phyloP scores from a whole-genome alignment of 2,329 filamentous ascomycete genomes.

The Cytospora paraplurivora region DNA sequence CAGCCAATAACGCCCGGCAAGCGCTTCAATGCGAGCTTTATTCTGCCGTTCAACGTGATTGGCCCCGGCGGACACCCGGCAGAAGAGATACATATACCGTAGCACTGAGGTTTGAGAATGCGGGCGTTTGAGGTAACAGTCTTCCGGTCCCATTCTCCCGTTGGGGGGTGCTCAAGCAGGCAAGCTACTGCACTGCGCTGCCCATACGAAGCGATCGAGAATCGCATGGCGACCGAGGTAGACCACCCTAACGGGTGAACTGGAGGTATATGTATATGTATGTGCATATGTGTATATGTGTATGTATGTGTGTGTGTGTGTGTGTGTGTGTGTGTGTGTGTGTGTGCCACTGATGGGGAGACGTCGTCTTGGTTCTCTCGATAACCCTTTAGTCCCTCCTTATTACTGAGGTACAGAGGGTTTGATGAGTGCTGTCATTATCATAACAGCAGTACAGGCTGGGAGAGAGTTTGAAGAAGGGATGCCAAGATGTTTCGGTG shows the following conservation, averaged over 20 bases:
- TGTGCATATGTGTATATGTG: too few relatives aligned
- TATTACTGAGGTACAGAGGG: neutral
- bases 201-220: neutral
- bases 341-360: too few relatives aligned
- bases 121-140: neutral
- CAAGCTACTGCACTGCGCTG: neutral
- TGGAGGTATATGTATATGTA: neutral
- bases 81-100: neutral
- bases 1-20: slow-evolving; percentile 2
- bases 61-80: neutral
- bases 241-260: neutral
- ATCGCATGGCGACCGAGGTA: neutral
- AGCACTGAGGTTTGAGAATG: neutral
- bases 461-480: neutral
- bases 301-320: too few relatives aligned
- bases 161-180: neutral
- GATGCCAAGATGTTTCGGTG: neutral
- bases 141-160: neutral
- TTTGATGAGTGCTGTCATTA: neutral
- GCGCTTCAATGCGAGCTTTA: slow-evolving; percentile 11
- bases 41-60: neutral
- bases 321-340: too few relatives aligned
- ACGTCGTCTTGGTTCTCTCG: too few relatives aligned
- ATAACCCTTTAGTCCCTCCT: too few relatives aligned
- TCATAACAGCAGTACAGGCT: neutral